Percentiles rank a stretch among this genome's conserved stretches.
phyloP scores from a whole-genome alignment of 163 green algal species.

The Scenedesmus sp. region DNA sequence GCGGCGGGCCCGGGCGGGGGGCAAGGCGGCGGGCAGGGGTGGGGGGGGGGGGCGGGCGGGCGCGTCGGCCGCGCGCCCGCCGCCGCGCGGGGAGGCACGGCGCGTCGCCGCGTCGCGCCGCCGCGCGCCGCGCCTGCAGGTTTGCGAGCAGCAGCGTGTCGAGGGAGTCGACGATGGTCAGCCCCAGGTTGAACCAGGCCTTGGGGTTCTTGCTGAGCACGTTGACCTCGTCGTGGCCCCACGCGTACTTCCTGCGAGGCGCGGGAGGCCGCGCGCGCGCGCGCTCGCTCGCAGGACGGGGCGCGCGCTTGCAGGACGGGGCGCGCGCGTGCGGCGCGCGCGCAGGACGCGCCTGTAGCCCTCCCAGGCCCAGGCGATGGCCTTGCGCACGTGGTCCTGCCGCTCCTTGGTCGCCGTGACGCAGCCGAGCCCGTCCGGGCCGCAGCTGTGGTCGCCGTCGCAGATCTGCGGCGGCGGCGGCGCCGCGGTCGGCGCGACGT shows the following conservation, averaged over 20 bases:
- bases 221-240: conserved; percentile 64
- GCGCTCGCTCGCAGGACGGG: no score
- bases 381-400: conserved; percentile 51
- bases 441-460: conserved; percentile 45
- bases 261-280: no score
- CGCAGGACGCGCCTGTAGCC: conserved; percentile 62
- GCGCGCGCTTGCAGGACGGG: no score
- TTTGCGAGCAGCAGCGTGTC: conserved; percentile 74
- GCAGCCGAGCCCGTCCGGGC: conserved; percentile 58
- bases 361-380: conserved; percentile 61
- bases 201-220: conserved; percentile 14
- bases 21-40: no score
- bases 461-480: conserved; percentile 19
- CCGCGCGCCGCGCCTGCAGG: conserved; percentile 10
- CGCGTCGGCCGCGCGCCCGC: no score
- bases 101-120: no score
- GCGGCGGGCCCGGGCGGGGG: no score
- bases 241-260: conserved; percentile 56
- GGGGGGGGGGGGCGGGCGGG: no score
- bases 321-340: no score
- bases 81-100: no score
- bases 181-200: conserved; percentile 71
- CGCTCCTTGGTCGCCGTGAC: conserved; percentile 43
- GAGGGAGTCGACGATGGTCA: conserved; percentile 88
- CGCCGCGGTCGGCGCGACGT: no score